Percentiles rank a stretch among this genome's conserved stretches.
Evolutionary conservation across 1,284 basidiomycete species (phyloP).

Genomic region (Puccinia brachypodii): DNA sequence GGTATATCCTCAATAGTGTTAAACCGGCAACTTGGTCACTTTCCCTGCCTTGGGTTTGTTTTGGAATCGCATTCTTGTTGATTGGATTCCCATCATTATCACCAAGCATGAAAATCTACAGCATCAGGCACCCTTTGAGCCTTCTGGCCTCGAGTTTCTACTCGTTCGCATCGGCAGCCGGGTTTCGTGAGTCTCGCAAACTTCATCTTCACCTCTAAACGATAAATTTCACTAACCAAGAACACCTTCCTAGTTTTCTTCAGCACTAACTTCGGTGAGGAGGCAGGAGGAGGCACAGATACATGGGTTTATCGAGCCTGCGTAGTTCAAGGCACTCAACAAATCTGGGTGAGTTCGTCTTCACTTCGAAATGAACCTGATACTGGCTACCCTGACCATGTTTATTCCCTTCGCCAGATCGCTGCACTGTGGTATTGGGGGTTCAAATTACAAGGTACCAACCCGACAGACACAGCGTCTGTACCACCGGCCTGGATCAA

Average conservation of each 20-base stretch:
- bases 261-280: conserved; percentile 91
- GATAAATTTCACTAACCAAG: not conserved
- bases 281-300: conserved; percentile 87
- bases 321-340: conserved; percentile 68
- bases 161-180: conserved; percentile 80
- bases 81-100: conserved; percentile 80
- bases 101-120: conserved; percentile 51
- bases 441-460: conserved; percentile 67
- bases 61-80: conserved; percentile 80
- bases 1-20: conserved; percentile 85
- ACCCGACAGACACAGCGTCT: conserved; percentile 64
- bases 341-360: conserved; percentile 41
- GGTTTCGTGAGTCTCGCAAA: conserved; percentile 62
- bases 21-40: conserved; percentile 84
- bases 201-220: not conserved
- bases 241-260: conserved; percentile 66
- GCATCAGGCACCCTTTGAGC: conserved; percentile 63
- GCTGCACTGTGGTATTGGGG: conserved; percentile 94
- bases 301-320: conserved; percentile 86
- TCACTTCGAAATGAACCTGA: not conserved
- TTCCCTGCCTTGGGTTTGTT: conserved; percentile 82
- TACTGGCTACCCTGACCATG: not conserved
- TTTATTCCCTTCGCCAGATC: conserved; percentile 64
- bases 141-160: conserved; percentile 83
- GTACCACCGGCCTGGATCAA: conserved; percentile 61